A percentile compares a stretch with the other conserved stretches of the same genome.
These are phyloP conservation scores for Colletotrichum endophyticum DNA, from an alignment of 2,329 filamentous ascomycete species.

Conservation along the genomic window DNA sequence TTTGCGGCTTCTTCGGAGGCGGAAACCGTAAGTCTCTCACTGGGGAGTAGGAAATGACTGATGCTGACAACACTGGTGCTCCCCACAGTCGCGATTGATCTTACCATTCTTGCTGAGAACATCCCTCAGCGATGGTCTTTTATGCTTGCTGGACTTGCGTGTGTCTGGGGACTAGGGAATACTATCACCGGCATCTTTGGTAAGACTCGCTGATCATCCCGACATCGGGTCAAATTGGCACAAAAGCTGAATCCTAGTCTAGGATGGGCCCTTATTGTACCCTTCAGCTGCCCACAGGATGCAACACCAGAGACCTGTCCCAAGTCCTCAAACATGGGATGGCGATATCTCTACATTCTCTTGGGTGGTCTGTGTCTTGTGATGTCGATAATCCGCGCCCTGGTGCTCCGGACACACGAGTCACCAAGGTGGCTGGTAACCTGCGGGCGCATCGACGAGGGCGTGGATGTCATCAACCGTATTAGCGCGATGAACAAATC, in stretches of 20 bases:
- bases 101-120: neutral
- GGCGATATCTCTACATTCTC: neutral
- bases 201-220: neutral
- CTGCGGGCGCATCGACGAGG: neutral
- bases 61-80: rapidly evolving
- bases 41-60: neutral
- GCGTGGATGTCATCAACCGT: neutral
- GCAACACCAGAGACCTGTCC: neutral
- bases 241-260: neutral
- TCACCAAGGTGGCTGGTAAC: neutral
- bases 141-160: neutral
- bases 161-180: neutral
- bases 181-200: neutral
- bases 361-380: neutral
- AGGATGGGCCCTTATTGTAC: neutral
- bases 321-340: neutral
- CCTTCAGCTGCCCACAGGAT: neutral
- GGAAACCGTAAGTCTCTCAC: neutral
- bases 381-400: neutral
- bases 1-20: neutral
- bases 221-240: neutral
- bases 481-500: neutral
- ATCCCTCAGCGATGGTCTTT: neutral
- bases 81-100: neutral
- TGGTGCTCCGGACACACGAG: neutral